Evolutionary conservation across 2,329 filamentous ascomycete genomes (phyloP).

Genomic region (Cytospora paraplurivora): DNA sequence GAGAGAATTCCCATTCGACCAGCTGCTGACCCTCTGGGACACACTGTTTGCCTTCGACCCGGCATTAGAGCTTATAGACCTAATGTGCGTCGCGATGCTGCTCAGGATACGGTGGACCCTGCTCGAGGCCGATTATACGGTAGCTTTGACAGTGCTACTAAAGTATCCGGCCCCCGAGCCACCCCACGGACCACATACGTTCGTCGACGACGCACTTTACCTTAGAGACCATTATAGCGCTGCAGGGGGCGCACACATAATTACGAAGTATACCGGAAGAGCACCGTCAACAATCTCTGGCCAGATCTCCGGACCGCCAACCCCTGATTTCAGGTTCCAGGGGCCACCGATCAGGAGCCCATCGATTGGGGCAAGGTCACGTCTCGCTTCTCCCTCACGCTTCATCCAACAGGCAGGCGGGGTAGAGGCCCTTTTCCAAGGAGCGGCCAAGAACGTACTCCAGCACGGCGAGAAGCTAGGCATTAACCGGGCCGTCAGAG

Average conservation of each 20-base stretch:
- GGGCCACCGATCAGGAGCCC: conserved; percentile 44
- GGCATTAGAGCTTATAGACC: conserved; percentile 76
- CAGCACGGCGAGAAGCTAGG: conserved; percentile 75
- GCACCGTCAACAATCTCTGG: conserved; percentile 42
- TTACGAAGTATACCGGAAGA: conserved; percentile 70
- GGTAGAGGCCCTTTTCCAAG: conserved; percentile 73
- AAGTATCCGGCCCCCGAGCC: conserved; percentile 73
- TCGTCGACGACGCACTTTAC: conserved; percentile 84
- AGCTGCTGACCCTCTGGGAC: conserved; percentile 87
- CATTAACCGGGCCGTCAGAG: conserved; percentile 79
- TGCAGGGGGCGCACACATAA: conserved; percentile 64
- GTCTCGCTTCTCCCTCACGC: conserved; percentile 49
- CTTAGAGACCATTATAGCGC: conserved; percentile 65
- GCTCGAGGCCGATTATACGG: conserved; percentile 83
- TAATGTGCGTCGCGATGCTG: conserved; percentile 93
- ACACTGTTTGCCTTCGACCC: conserved; percentile 85
- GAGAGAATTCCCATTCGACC: conserved; percentile 86
- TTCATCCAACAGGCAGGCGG: conserved; percentile 59
- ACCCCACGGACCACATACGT: conserved; percentile 70
- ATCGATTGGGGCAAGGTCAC: conserved; percentile 45
- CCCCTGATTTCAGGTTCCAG: conserved; percentile 39
- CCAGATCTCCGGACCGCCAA: conserved; percentile 33
- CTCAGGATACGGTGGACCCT: conserved; percentile 89
- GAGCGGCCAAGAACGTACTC: conserved; percentile 73
- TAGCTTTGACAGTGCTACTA: conserved; percentile 77